Base-by-base conservation (phyloP, 805 yeast genomes). In the Naumovozyma baii region DNA sequence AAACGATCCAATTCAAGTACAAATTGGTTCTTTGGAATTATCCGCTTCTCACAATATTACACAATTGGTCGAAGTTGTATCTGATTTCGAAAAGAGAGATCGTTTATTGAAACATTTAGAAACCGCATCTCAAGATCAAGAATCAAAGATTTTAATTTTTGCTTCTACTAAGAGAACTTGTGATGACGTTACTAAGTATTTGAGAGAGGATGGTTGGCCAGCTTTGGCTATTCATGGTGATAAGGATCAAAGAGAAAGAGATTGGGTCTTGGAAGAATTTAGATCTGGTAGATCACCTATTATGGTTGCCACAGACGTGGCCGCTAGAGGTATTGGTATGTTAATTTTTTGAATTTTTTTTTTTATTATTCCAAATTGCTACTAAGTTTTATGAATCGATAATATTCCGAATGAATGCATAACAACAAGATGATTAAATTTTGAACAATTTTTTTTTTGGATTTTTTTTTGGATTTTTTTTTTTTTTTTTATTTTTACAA, bases 301-400 rank as follows among this genome's bases (percentile, higher is more conserved):
- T 59, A 87, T 92, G 96, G 95, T 88, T 62, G 98, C 98, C 47
- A 92, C 98, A 49, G 98, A 92, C 67, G 98, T 92, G 64, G 98
- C 98, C 48, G 96, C 98, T 51, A 84, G 98, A 76, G 98, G 98
- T 79, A 87, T 92, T 72, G 96, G 95, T 86, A 85, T 68, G 96
- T 84, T 64, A 19, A 38, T 40, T 44, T 38, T 36, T 22, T 22
- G 26, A 22, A 10, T 22, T 22, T 22, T 10, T 7, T 34, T 38
- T 41, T 33, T 39, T 30, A 20, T 34, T 29, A 17, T 34, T 18
- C 20, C 26, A 22, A 22, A 22, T 38, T n/a, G 14, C 37, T 50
- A 39, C 44, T 40, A 41, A 44, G 41, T 29, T 39, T 20, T 31
- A 40, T 33, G 29, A 33, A 9, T 18, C 8, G 18, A 26, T 31